phyloP scores from a whole-genome alignment of 805 yeast species.

The Yamadazyma philogaea region DNA sequence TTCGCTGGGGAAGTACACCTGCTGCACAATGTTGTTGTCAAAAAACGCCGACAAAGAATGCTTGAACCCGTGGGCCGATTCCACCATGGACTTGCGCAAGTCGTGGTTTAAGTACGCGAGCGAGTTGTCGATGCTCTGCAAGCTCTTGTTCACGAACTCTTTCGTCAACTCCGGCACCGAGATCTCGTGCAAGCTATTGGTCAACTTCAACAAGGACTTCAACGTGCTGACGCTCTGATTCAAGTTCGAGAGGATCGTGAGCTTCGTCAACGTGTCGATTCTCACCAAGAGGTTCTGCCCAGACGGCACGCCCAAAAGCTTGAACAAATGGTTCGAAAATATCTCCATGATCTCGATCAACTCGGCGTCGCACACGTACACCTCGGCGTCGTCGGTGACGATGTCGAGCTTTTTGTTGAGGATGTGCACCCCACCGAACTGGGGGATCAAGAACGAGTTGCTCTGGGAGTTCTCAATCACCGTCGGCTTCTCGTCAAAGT shows the following conservation, averaged over 20 bases:
- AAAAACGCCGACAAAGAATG: conserved; percentile 79
- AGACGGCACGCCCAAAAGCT: conserved; percentile 64
- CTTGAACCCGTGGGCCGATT: conserved; percentile 53
- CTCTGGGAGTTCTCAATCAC: conserved; percentile 44
- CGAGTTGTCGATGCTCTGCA: conserved; percentile 40
- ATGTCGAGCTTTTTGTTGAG: conserved; percentile 36
- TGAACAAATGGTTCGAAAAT: conserved; percentile 73
- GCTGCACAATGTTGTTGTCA: conserved; percentile 93
- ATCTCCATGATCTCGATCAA: conserved; percentile 59
- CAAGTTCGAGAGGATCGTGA: conserved; percentile 56
- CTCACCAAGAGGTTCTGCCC: conserved; percentile 54
- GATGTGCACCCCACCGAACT: conserved; percentile 80
- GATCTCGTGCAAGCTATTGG: conserved; percentile 68
- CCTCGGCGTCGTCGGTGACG: conserved; percentile 15
- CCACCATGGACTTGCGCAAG: conserved; percentile 29
- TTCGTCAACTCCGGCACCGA: conserved; percentile 77
- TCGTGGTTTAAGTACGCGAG: conserved; percentile 29
- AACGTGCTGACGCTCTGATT: conserved; percentile 64
- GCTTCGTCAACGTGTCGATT: conserved; percentile 63
- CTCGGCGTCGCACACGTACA: conserved; percentile 38
- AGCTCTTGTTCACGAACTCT: conserved; percentile 51
- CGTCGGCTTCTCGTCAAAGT: conserved; percentile 45
- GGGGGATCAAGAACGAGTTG: conserved; percentile 74
- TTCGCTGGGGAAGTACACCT: conserved; percentile 91
- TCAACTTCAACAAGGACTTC: conserved; percentile 66